Evolutionary conservation across 1,139 yeast genomes (phyloP), one percentile per base, ranked within the genome.

Genomic region (Meyerozyma smithsonii): DNA sequence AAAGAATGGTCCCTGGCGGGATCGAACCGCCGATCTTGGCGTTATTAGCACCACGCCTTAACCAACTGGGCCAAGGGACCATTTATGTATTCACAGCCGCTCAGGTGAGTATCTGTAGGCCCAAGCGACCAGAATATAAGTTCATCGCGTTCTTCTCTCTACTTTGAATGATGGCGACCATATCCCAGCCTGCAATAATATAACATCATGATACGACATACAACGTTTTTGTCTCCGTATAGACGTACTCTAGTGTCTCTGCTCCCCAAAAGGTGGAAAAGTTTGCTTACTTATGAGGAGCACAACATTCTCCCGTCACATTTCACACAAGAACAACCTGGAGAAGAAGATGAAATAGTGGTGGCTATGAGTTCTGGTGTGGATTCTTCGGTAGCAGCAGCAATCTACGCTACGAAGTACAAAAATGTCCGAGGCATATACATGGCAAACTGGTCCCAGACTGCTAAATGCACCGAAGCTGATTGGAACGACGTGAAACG

Each of bases 281-380:
- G 34, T 14, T 30, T 30, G 34, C 34, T 30, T 17, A 30, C 34
- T 34, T 12, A 30, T 18, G 34, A 18, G 16, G 21, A 18, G 12
- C 23, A 17, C 8, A 43, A 45, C 28, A 14, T 32, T 10, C 33
- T 45, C 17, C 36, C 42, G 10, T 16, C 24, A 6, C 30, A 32
- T 10, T 46, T 43, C 32, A 20, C 18, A 34, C 84, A 77, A 47
- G 62, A 60, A 4, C 50, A 54, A 21, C 92, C 94, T 0, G 44
- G 46, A 1, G 49, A 50, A 4, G 58, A 72, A 28, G 95, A 86
- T 52, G 77, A 71, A 39, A 74, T 92, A 17, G 67, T 85, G 26
- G 77, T 92, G 2, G 96, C 97, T 17, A 88, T 92, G 97, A 88
- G 96, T 1, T 85, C 96, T 0, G 99, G 99, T 0, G 97, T 92